phyloP scores from a whole-genome alignment of 768 basidiomycete species.

The Daedalea quercina region DNA sequence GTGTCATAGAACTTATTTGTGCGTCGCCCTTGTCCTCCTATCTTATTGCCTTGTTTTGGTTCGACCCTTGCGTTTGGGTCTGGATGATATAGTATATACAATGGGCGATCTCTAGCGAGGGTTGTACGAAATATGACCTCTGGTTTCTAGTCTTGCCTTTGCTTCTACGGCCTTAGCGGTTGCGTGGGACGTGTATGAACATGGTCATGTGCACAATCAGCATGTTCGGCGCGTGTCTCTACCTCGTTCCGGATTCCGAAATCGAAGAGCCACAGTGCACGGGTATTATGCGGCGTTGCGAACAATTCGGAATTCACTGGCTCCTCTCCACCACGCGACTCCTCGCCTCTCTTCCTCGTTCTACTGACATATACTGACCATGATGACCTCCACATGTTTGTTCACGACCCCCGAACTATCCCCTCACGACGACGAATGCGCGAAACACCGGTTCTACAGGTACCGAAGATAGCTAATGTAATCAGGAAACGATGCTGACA shows the following conservation, averaged over 20 bases:
- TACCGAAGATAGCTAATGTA: neutral
- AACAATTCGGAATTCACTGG: neutral
- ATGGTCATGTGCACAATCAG: neutral
- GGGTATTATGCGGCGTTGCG: neutral
- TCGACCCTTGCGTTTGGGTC: neutral
- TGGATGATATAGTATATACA: neutral
- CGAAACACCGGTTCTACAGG: neutral
- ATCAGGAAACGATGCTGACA: neutral
- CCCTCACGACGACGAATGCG: neutral
- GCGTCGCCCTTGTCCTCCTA: constrained; percentile 3
- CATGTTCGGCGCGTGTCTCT: neutral
- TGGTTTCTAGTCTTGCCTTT: neutral
- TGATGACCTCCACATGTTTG: neutral
- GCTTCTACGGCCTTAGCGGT: too few relatives aligned
- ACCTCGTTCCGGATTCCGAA: neutral
- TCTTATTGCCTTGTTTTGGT: too few relatives aligned
- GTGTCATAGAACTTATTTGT: constrained; percentile 3
- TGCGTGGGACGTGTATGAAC: neutral
- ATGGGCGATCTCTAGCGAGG: neutral
- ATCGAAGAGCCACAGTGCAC: neutral
- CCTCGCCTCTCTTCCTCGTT: neutral
- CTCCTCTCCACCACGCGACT: neutral
- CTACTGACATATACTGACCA: neutral
- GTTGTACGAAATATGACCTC: neutral
- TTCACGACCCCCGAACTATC: neutral